Percentiles rank a stretch among this genome's conserved stretches.
phyloP scores from a whole-genome alignment of 805 yeast genomes.

The Brettanomyces naardenensis region DNA sequence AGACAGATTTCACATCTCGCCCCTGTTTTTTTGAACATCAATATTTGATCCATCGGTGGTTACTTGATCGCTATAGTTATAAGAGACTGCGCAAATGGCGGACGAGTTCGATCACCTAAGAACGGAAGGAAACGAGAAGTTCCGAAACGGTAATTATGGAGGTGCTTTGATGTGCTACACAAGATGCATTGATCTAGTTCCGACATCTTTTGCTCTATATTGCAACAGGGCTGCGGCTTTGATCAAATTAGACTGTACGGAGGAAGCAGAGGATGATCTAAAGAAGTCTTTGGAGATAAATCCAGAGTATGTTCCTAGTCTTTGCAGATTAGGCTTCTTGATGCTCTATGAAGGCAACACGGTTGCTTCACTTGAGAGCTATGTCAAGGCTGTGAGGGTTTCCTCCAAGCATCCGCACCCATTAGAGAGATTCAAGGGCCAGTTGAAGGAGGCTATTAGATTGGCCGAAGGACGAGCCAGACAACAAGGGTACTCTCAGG shows the following conservation, averaged over 20 bases:
- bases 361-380: conserved; percentile 26
- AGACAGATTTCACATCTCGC: too few species aligned
- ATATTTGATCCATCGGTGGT: too few species aligned
- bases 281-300: conserved; percentile 23
- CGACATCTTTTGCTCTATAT: conserved; percentile 25
- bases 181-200: conserved; percentile 26
- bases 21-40: too few species aligned
- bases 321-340: conserved; percentile 31
- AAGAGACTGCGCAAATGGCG: too few species aligned
- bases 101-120: conserved; percentile 10
- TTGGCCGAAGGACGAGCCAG: conserved; percentile 24
- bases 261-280: conserved; percentile 30
- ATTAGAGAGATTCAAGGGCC: conserved; percentile 18
- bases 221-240: conserved; percentile 35
- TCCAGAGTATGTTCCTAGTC: conserved; percentile 30
- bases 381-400: conserved; percentile 27
- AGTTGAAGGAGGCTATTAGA: conserved; percentile 20
- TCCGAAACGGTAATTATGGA: conserved; percentile 19
- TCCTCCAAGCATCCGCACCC: conserved; percentile 13
- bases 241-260: conserved; percentile 26
- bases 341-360: conserved; percentile 30
- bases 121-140: conserved; percentile 21
- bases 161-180: conserved; percentile 31
- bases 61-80: too few species aligned
- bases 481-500: conserved; percentile 25